Base-by-base conservation (phyloP, 2,329 filamentous ascomycete species). In the Fusarium fracticaudum region DNA sequence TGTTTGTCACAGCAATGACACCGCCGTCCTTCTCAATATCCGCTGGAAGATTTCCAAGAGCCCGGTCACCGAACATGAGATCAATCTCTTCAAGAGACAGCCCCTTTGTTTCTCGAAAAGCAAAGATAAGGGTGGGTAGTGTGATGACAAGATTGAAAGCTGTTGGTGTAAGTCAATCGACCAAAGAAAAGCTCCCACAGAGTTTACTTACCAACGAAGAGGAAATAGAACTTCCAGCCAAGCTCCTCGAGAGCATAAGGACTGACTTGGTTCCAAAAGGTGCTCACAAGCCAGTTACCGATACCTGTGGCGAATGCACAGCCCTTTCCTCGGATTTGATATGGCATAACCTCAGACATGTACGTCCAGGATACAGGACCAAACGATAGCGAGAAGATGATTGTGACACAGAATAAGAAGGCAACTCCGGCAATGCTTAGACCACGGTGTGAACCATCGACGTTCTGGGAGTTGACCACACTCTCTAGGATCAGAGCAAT, bases 291-390 rank as follows among this genome's bases (percentile, higher is more conserved):
- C 76, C 76, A 78, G 60, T 78, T 78, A 15, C 76, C 76, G 22
- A 78, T 71, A 24, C 76, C 76, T 3, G 77, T 79, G 18, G 76
- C 74, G 53, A 79, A 76, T 7, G 77, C 76, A 29, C 71, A 76
- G 5, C 77, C 77, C 44, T 73, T 79, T 35, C 67, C 73, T 47
- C 90, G 87, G 67, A 91, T 91, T 76, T 89, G 88, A 82, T 91
- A 88, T 4, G 90, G 89, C 86, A 90, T 88, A 67, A 91, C 87
- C 78, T 91, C 90, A 5, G 85, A 85, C 81, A 89, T 89, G 79
- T 91, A 91, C 0, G 90, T 87, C 88, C 89, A 90, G 3, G 81
- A 84, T 37, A 86, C 83, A 12, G 87, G 86, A 1, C 87, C 87
- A 72, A 87, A 89, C 1, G 86, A 88, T 40, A 87, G 75, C 2